Evolutionary conservation across 306 rosid species (phyloP).

Genomic region (Coriaria nepalensis): DNA sequence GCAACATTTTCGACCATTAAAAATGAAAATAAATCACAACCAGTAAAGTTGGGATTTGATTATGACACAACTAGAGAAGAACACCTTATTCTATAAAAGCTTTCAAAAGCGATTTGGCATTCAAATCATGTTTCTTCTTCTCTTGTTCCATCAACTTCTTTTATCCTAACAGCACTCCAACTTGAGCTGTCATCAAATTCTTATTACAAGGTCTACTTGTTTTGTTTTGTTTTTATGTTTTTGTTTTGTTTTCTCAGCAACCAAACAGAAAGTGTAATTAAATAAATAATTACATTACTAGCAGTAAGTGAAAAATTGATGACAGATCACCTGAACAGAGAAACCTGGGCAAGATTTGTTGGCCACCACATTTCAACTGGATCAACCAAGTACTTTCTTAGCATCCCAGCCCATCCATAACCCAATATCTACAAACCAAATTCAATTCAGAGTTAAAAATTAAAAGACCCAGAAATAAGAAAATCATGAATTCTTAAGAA

Average conservation of each 20-base stretch:
- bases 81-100: no score
- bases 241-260: neutral
- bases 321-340: constrained; percentile 67
- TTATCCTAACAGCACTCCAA: neutral
- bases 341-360: constrained; percentile 92
- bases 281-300: neutral
- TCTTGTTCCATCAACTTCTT: no score
- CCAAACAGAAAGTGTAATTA: constrained; percentile 5
- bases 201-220: no score
- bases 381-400: constrained; percentile 84
- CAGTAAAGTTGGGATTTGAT: no score
- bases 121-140: no score
- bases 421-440: constrained; percentile 58
- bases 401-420: constrained; percentile 99
- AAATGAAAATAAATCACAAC: no score
- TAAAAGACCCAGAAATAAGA: neutral
- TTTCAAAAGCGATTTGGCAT: no score
- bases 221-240: neutral
- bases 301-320: neutral
- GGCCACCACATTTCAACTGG: constrained; percentile 99
- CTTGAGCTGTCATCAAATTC: no score
- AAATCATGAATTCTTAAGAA: no score
- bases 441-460: neutral
- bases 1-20: no score
- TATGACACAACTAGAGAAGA: no score